phyloP scores from a whole-genome alignment of 2,329 filamentous ascomycete genomes.

The Dothideomycetidae sp. region DNA sequence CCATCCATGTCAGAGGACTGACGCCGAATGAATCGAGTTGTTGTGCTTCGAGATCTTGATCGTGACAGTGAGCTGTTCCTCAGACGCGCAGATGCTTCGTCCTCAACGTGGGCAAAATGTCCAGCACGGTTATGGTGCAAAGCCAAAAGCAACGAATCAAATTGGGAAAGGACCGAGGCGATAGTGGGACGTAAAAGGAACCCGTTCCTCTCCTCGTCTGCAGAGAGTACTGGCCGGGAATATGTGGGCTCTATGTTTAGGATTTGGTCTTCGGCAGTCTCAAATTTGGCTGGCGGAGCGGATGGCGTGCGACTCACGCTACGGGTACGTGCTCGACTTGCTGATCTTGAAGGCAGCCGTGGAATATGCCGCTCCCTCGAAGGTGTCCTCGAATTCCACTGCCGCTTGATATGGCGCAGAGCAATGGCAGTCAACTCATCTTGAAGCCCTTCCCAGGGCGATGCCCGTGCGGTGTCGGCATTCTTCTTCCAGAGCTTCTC shows the following conservation, averaged over 20 bases:
- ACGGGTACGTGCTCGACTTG: background rate
- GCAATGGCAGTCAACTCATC: constrained; percentile 56
- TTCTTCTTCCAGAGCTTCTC: constrained; percentile 30
- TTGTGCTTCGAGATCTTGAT: constrained; percentile 11
- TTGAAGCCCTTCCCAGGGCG: constrained; percentile 49
- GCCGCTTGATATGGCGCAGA: constrained; percentile 52
- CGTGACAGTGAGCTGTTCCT: constrained; percentile 5
- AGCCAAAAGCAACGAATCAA: constrained; percentile 56
- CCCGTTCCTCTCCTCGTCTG: constrained; percentile 56
- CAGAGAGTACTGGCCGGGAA: constrained; percentile 42
- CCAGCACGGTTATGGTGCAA: constrained; percentile 43
- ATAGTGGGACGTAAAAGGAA: constrained; percentile 52
- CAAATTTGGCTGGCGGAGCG: background rate
- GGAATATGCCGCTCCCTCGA: background rate
- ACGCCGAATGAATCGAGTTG: constrained; percentile 3
- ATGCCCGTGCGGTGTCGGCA: constrained; percentile 27
- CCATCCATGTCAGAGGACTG: background rate
- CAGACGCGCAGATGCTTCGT: constrained; percentile 1
- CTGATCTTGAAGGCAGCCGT: background rate
- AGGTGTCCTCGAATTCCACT: constrained; percentile 30
- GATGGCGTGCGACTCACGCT: constrained; percentile 7
- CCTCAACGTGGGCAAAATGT: constrained; percentile 11
- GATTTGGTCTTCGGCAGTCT: constrained; percentile 3
- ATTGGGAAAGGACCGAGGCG: constrained; percentile 51
- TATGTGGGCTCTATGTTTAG: constrained; percentile 3